Evolutionary conservation across 805 yeast species (phyloP), one percentile per base, ranked within the genome.

Genomic region (Candida methanosorbosa): DNA sequence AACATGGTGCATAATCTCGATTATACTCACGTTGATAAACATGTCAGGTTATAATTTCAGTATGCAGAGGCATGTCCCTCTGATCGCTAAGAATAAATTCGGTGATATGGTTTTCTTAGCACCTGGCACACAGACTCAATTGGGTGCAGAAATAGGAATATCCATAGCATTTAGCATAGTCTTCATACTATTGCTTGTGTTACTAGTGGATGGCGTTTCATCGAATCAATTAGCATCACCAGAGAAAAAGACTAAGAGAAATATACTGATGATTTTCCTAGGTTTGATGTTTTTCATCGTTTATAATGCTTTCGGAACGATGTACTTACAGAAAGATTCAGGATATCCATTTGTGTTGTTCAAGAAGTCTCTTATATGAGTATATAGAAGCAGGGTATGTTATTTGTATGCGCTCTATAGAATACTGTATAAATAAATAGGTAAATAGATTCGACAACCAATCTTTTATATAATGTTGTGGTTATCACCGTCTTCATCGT

Each of bases 31-130:
- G 12, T 49, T 72, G 27, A 38, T 66, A 2, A 69, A 74, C 34
- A 55, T 71, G 9, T 66, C 81, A 24, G 94, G 94, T 1, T 72
- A 72, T 43, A 78, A 73, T 57, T 83, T 76, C 50, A 69, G 81
- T 1, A 55, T 68, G 18, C 76, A 78, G 34, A 64, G 78, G 43
- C 65, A 66, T 1, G 73, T 77, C 1, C 86, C 90, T 3, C 73
- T 83, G 32, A 42, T 82, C 15, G 76, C 79, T 1, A 63, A 60
- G 36, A 61, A 69, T 46, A 72, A 66, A 2, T 48, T 72, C 3
- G 73, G 72, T 11, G 27, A 33, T 2, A 45, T 43, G 69, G 28
- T 76, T 55, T 67, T 62, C 44, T 67, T 79, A 37, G 70, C 81
- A 38, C 85, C 85, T 12, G 86, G 84, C 4, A 54, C 59, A 4